Evolutionary conservation across 129 eudicot species (phyloP), one percentile per base, ranked within the genome.

Genomic region (Tagetes erecta): DNA sequence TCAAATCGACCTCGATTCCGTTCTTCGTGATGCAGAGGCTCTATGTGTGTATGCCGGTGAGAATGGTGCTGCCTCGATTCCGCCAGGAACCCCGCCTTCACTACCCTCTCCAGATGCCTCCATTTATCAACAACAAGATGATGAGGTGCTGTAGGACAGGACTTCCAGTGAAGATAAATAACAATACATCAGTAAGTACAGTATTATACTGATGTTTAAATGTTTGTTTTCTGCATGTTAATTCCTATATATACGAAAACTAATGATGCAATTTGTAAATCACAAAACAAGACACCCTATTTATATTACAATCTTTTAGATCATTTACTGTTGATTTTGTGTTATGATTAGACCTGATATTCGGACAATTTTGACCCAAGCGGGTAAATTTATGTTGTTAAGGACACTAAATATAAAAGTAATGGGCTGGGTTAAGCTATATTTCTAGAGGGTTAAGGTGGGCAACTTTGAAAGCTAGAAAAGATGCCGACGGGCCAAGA

Each of bases 51-150:
- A 87, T 68, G 98, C 98, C 0, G 98, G 98, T 44, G 98, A 93
- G 68, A 90, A 85, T 39, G 98, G 98, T 10, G 88, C 84, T 1
- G 87, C 96, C 12, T 82, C 86, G 46, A 93, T 93, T 35, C 98
- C 97, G 50, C 98, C 98, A 2, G 98, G 98, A 38, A 93, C 98
- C 38, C 98, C 98, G 0, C 97, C 98, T 20, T 88, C 92, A 3
- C 78, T 90, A 66, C 97, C 97, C 2, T 38, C 82, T 5, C 87
- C 86, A 44, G 88, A 90, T 60, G 87, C 82, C 12, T 83, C 90
- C 3, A 70, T 83, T 3, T 88, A 83, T 57, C 80, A 85, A 69
- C 95, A 90, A 51, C 83, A 72, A 66, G 95, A 88, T 62, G 98
- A 93, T 37, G 92, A 90, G 65, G 81, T 88, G 79, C 68, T 87